These are phyloP conservation scores for Monosporozyma yasuniensis DNA, from an alignment of 805 yeast genomes.

Conservation along the genomic window DNA sequence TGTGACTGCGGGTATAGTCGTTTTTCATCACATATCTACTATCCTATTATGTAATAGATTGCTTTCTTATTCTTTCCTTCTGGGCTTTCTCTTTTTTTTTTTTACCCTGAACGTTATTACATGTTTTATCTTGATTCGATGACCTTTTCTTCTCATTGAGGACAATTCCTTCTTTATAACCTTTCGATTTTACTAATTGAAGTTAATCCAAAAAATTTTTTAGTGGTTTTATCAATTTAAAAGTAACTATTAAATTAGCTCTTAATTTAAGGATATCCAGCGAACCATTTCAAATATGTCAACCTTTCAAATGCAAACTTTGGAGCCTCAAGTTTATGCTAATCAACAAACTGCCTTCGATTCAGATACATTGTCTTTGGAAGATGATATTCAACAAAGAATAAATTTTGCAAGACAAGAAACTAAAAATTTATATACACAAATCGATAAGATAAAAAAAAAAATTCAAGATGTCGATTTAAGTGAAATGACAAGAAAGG, in stretches of 20 bases:
- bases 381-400: constrained; percentile 22
- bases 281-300: neutral
- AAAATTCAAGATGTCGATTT: constrained; percentile 40
- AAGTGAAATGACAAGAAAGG: constrained; percentile 30
- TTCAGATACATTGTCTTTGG: constrained; percentile 10
- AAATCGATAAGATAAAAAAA: constrained; percentile 37
- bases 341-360: constrained; percentile 6
- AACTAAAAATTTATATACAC: constrained; percentile 40
- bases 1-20: neutral
- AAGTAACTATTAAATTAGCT: too few species aligned
- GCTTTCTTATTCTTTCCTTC: neutral
- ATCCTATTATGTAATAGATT: neutral
- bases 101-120: neutral
- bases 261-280: neutral
- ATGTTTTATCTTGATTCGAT: neutral
- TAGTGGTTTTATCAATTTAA: neutral
- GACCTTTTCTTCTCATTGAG: neutral
- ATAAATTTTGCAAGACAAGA: constrained; percentile 36
- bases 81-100: neutral
- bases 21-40: neutral
- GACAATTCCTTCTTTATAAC: neutral
- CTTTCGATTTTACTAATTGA: neutral
- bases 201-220: neutral
- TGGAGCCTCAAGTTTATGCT: neutral
- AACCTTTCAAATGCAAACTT: neutral